Evolutionary conservation across 2,329 filamentous ascomycete genomes (phyloP), one percentile per base, ranked within the genome.

Genomic region (Diaporthe helianthi): DNA sequence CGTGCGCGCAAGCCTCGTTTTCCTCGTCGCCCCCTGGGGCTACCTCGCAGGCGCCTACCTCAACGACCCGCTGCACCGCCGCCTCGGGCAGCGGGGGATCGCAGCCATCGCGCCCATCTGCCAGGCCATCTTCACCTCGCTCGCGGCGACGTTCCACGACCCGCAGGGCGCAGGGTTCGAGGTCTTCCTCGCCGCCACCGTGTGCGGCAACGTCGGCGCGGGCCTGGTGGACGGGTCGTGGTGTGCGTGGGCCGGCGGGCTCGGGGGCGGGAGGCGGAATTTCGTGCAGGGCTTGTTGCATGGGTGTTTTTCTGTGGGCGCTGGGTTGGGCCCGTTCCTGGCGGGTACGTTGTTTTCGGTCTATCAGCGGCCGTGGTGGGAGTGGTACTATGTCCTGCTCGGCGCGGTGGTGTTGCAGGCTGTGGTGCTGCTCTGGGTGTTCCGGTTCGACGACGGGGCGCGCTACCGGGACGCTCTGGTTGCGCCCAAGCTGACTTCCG

Each of bases 201-300:
- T 75, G 1, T 55, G 79, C 0, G 77, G 78, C 0, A 79, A 77
- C 0, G 70, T 83, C 9, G 83, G 83, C 0, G 78, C 74, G 0
- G 83, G 81, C 0, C 70, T 84, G 2, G 66, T 83, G 0, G 83
- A 84, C 71, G 81, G 79, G 1, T 79, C 80, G 13, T 83, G 80
- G 78, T 83, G 80, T 64, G 81, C 82, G 1, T 84, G 82, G 82
- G 81, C 80, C 0, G 82, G 78, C 0, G 78, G 73, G 3, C 76
- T 83, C 74, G 72, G 76, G 2, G 78, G 76, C 19, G 79, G 80
- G n/a, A 36, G 69, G 36, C 64, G 61, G 7, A 83, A 82, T 69
- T 75, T 77, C 1, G 74, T 81, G 3, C 78, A 78, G 22, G 81
- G 81, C 0, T 69, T 83, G 51, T 68, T 83, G 69, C 81, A 83